Evolutionary conservation across 2,329 filamentous ascomycete species (phyloP), one percentile per base, ranked within the genome.

Genomic region (Scleromitrula shiraiana): DNA sequence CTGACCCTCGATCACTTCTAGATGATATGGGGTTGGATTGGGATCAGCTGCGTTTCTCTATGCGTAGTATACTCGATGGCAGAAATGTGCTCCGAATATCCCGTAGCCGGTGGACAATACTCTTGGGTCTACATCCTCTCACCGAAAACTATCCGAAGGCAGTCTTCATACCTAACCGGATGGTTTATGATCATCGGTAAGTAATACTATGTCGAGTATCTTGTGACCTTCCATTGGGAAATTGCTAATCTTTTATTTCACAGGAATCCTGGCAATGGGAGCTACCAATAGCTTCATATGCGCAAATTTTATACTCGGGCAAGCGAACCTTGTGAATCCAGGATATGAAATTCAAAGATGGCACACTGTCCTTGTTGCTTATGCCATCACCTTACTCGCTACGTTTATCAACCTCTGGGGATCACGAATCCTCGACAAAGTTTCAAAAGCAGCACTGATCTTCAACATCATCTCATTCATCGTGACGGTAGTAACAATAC

Each of bases 21-120:
- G 45, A 79, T 80, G 72, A 68, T 80, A 6, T 80, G 73, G 64
- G 71, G 71, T 35, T 80, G 74, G 70, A 60, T 79, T 19, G 74
- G 68, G 4, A 71, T 78, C 20, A 75, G 72, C 51, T 41, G 72
- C 8, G 64, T 73, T 17, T 71, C 73, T 1, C 61, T 80, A 10
- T 67, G 71, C 7, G 75, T 80, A 5, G 76, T 74, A 9, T 75
- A 77, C 50, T 73, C 73, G 2, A 76, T 80, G 70, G 76, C 76
- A 17, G 76, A 80, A 56, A 78, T 75, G 67, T 78, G 75, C 50
- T 72, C 70, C 23, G 73, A 71, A 52, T 78, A 74, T 53, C 76
- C 76, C 0, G 68, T 77, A 19, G 75, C 75, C 7, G 73, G 76
- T 26, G 73, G 77, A 6, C 75, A 78, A 55, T 79, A 79, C 56